Evolutionary conservation across 129 eudicot species (phyloP).

Genomic region (Lactuca saligna): DNA sequence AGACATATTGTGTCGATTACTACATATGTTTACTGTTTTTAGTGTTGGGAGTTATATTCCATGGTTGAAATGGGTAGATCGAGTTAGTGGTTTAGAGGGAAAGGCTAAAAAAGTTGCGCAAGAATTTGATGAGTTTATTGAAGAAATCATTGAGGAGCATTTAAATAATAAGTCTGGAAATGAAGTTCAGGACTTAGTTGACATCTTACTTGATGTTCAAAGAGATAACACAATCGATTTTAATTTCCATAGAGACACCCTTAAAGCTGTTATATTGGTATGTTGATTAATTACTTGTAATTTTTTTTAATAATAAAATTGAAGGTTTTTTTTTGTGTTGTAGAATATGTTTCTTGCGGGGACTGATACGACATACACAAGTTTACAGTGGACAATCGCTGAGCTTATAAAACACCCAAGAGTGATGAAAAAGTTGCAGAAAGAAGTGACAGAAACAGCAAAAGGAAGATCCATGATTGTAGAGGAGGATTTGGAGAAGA

Average conservation of each 20-base stretch:
- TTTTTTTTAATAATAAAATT: too few relatives aligned
- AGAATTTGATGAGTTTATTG: background rate
- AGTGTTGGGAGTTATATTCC: too few relatives aligned
- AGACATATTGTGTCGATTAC: too few relatives aligned
- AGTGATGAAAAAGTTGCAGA: background rate
- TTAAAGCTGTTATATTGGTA: background rate
- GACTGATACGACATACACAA: background rate
- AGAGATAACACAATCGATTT: background rate
- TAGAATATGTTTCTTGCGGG: background rate
- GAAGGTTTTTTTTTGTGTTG: too few relatives aligned
- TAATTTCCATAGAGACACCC: background rate
- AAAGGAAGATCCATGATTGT: background rate
- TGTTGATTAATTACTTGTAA: too few relatives aligned
- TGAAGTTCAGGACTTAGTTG: background rate
- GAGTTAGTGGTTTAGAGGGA: too few relatives aligned
- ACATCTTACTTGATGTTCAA: background rate
- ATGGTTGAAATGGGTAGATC: too few relatives aligned
- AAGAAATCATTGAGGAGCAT: background rate
- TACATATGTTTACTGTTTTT: too few relatives aligned
- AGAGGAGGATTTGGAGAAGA: background rate
- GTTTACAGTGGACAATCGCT: background rate
- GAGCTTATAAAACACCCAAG: background rate
- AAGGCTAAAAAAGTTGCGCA: too few relatives aligned
- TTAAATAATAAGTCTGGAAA: too few relatives aligned
- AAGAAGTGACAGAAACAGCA: background rate